Base-by-base conservation (phyloP, 768 basidiomycete genomes). In the Rhizopogon vulgaris region DNA sequence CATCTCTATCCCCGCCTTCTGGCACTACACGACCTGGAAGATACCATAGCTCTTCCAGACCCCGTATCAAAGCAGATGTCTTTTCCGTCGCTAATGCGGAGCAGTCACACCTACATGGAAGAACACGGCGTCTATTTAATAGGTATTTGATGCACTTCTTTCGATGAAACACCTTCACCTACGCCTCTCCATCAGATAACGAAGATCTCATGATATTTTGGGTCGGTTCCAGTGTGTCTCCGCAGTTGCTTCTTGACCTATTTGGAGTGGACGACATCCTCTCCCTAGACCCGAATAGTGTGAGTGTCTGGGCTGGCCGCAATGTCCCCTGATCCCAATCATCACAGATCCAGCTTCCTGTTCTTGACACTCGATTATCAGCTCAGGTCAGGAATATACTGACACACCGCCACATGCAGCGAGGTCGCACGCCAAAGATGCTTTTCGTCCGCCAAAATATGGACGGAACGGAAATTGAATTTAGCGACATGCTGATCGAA, bases 401-500 rank as follows among this genome's bases (percentile, higher is more conserved):
- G n/a, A 76, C 80, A 0, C 73, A 84, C 57, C 80, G 90, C 22
- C 73, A 75, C 48, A 60, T 70, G 2, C 77, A 83, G 52, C 77
- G 85, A 30, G 75, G 78, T 14, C 76, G 81, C 3, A 60, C 66
- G 32, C 72, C 76, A 6, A 87, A 83, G 63, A 73, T 94, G 58
- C 70, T 82, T 34, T 76, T 98, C 25, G 90, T 90, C 0, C 80
- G 96, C 8, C 96, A 98, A 65, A 91, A 96, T 63, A 74, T 94
- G 65, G 96, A 99, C 63, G 95, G 82, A 11, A 73, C 82, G 48
- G 95, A 99, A 71, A 80, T 98, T 41, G 96, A 98, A 67, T 97
- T 95, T 61, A 89, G 88, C 57, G 96, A 99, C 70, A 89, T 96
- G 89, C 77, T 99, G 11, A 84, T 96, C 24, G 96, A 99, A 72